Evolutionary conservation across 306 rosid species (phyloP).

Genomic region (Dalbergia cultrata): DNA sequence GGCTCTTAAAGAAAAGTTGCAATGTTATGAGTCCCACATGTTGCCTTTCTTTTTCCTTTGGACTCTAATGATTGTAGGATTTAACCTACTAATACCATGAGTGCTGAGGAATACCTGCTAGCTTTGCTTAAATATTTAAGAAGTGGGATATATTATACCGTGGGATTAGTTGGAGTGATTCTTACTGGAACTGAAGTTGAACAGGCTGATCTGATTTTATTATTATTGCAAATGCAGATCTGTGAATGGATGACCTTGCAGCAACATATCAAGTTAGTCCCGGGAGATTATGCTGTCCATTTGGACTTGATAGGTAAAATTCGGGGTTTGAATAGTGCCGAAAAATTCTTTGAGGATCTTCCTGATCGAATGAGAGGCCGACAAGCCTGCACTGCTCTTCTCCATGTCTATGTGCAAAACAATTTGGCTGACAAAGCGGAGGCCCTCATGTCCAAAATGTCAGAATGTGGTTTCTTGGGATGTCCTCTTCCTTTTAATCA

Average conservation of each 20-base stretch:
- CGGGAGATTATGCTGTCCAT: conserved; percentile 90
- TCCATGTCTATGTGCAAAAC: conserved; percentile 77
- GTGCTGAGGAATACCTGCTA: not conserved
- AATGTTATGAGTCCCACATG: not conserved
- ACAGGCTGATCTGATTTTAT: conserved; percentile 31
- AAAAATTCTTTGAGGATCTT: conserved; percentile 92
- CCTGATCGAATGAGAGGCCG: conserved; percentile 65
- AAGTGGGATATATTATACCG: not conserved
- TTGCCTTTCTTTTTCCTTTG: conserved; percentile 1
- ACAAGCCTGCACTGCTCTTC: conserved; percentile 72
- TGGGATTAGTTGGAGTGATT: conserved; percentile 21
- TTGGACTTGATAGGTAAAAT: conserved; percentile 94
- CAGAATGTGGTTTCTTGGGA: conserved; percentile 68
- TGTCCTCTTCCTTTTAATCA: conserved; percentile 84
- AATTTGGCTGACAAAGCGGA: conserved; percentile 74
- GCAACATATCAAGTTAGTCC: conserved; percentile 68
- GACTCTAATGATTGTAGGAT: not conserved
- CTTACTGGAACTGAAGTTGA: conserved; percentile 22
- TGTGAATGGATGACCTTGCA: conserved; percentile 95
- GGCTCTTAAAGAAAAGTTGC: not conserved
- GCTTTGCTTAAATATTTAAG: conserved; percentile 21
- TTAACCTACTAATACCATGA: not conserved
- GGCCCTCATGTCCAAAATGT: conserved; percentile 85
- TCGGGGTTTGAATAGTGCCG: conserved; percentile 82
- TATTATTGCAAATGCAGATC: conserved; percentile 54